phyloP scores from a whole-genome alignment of 345 rosid genomes.

The Salix caprea region DNA sequence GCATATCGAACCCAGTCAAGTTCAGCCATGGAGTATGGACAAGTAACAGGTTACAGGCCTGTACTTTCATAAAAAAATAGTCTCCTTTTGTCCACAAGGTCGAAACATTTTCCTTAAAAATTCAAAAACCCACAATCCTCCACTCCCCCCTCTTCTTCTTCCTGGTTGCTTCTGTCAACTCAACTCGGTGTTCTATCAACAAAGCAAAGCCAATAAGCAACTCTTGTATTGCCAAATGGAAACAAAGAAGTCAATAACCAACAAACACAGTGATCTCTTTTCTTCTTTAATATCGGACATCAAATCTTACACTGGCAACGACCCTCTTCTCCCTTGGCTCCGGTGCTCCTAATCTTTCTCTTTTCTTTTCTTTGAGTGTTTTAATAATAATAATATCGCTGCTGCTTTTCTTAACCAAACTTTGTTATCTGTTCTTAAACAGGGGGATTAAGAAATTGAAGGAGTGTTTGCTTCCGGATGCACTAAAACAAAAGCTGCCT shows the following conservation, averaged over 20 bases:
- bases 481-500: conserved; percentile 72
- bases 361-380: not conserved
- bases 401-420: too few relatives aligned
- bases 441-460: conserved; percentile 79
- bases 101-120: not conserved
- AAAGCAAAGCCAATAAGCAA: not conserved
- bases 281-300: conserved; percentile 72
- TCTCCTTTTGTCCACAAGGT: too few relatives aligned
- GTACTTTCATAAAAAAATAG: too few relatives aligned
- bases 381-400: not conserved
- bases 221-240: not conserved
- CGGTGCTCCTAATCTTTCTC: conserved; percentile 37
- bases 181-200: not conserved
- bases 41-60: too few relatives aligned
- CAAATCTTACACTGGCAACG: conserved; percentile 74
- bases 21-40: too few relatives aligned
- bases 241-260: conserved; percentile 18
- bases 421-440: not conserved
- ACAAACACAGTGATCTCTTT: conserved; percentile 44
- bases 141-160: not conserved
- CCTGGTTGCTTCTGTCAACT: not conserved
- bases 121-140: not conserved
- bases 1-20: too few relatives aligned
- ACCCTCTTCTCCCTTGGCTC: conserved; percentile 89
- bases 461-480: conserved; percentile 47